phyloP scores from a whole-genome alignment of 2,329 filamentous ascomycete genomes.

The Zasmidium angulare region DNA sequence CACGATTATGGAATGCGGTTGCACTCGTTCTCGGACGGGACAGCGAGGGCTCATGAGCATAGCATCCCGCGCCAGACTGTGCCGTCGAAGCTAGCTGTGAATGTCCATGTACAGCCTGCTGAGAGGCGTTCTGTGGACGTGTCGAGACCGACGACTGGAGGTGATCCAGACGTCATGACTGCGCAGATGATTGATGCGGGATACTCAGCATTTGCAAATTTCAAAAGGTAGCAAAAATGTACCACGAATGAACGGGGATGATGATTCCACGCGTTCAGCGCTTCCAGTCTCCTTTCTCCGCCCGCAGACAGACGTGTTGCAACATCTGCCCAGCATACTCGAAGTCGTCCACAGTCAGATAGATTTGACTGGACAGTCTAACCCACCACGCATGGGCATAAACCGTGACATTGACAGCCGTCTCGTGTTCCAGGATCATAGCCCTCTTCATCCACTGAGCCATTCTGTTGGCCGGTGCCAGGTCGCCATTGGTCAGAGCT shows the following conservation, averaged over 20 bases:
- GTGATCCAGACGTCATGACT: conserved; percentile 1
- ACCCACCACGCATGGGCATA: conserved; percentile 66
- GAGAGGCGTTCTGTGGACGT: not conserved
- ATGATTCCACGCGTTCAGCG: too few species aligned
- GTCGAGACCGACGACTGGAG: not conserved
- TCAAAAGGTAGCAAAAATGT: conserved; percentile 5
- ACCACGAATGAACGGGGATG: not conserved
- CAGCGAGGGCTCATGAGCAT: not conserved
- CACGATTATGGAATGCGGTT: conserved; percentile 12
- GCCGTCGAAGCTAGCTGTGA: not conserved
- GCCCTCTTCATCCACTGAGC: conserved; percentile 40
- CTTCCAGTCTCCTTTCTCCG: conserved; percentile 1
- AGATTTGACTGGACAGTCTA: conserved; percentile 76
- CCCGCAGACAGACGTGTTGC: not conserved
- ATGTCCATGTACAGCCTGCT: not conserved
- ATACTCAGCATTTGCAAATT: conserved; percentile 16
- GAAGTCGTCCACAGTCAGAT: conserved; percentile 74
- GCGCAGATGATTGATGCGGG: conserved; percentile 19
- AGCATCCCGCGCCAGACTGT: not conserved
- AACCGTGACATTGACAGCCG: conserved; percentile 65
- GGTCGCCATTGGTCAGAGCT: conserved; percentile 29
- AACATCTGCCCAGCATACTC: conserved; percentile 38
- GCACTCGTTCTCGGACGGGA: conserved; percentile 4
- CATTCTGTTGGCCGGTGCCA: conserved; percentile 36
- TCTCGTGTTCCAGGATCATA: conserved; percentile 61